Evolutionary conservation across 129 eudicot genomes (phyloP).

Genomic region (Oenanthe sinensis): DNA sequence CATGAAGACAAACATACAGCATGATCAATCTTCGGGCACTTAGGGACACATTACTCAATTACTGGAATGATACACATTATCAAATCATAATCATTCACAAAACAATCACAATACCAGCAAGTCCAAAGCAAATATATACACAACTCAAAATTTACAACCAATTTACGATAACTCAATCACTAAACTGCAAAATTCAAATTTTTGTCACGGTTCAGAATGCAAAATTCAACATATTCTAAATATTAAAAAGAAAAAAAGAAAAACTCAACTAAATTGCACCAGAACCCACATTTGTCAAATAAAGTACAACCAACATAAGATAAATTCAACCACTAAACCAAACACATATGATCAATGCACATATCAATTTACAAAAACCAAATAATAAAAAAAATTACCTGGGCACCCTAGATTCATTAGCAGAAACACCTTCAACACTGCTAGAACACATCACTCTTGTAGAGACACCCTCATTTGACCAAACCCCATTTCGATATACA

Average conservation of each 20-base stretch:
- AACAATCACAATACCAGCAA: no score
- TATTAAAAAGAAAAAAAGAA: no score
- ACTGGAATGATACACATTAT: no score
- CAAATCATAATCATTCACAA: not conserved
- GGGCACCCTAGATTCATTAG: slow-evolving; percentile 39
- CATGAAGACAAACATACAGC: not conserved
- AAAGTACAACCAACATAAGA: not conserved
- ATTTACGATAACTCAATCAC: no score
- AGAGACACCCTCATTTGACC: slow-evolving; percentile 23
- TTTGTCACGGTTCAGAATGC: no score
- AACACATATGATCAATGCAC: not conserved
- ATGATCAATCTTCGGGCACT: not conserved
- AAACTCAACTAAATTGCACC: not conserved
- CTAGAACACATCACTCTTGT: slow-evolving; percentile 38
- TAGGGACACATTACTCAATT: not conserved
- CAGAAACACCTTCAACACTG: slow-evolving; percentile 30
- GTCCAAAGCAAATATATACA: no score
- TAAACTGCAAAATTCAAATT: no score
- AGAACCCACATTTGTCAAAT: not conserved
- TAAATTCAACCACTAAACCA: not conserved
- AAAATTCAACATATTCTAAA: not conserved
- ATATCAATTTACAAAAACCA: not conserved
- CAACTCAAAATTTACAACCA: no score
- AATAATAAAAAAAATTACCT: slow-evolving; percentile 19
- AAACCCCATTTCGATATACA: slow-evolving; percentile 32